Evolutionary conservation across 2,329 filamentous ascomycete species (phyloP).

Genomic region (Chalara sp.): DNA sequence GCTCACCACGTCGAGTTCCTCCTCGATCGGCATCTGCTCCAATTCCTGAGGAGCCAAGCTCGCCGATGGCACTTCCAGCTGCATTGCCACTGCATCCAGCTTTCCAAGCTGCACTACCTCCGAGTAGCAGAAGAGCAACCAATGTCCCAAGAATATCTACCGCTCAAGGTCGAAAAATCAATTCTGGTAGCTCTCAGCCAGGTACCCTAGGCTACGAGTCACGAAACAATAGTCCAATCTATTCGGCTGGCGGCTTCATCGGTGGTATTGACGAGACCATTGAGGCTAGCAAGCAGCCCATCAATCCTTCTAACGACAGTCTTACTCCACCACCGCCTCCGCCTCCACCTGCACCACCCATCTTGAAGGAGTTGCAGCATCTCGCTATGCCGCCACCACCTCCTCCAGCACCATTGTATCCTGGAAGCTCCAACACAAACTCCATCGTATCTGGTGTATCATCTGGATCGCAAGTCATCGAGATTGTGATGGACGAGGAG

Average conservation of each 20-base stretch:
- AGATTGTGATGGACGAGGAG: slow-evolving; percentile 59
- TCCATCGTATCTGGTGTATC: slow-evolving; percentile 29
- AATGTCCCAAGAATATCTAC: slow-evolving; percentile 9
- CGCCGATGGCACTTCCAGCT: slow-evolving; percentile 24
- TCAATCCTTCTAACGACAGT: slow-evolving; percentile 42
- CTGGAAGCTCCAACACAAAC: slow-evolving; percentile 28
- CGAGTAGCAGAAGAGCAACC: slow-evolving; percentile 24
- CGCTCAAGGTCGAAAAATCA: slow-evolving; percentile 23
- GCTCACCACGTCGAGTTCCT: slow-evolving; percentile 44
- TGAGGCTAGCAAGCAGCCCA: slow-evolving; percentile 29
- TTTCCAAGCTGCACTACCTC: slow-evolving; percentile 31
- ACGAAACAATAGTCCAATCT: slow-evolving; percentile 21
- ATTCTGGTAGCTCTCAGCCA: slow-evolving; percentile 23
- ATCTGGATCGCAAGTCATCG: slow-evolving; percentile 51
- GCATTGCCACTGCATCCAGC: slow-evolving; percentile 34
- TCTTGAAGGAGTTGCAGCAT: slow-evolving; percentile 58
- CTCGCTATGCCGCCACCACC: slow-evolving; percentile 54
- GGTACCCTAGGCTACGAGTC: slow-evolving; percentile 25
- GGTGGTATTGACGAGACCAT: slow-evolving; percentile 41
- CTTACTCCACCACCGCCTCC: slow-evolving; percentile 44
- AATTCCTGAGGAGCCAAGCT: slow-evolving; percentile 39
- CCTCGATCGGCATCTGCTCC: slow-evolving; percentile 58
- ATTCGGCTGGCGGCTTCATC: slow-evolving; percentile 22
- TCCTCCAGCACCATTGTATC: slow-evolving; percentile 52
- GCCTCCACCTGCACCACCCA: slow-evolving; percentile 42